Base-by-base conservation (phyloP, 768 basidiomycete genomes). In the Russula dissimulans region DNA sequence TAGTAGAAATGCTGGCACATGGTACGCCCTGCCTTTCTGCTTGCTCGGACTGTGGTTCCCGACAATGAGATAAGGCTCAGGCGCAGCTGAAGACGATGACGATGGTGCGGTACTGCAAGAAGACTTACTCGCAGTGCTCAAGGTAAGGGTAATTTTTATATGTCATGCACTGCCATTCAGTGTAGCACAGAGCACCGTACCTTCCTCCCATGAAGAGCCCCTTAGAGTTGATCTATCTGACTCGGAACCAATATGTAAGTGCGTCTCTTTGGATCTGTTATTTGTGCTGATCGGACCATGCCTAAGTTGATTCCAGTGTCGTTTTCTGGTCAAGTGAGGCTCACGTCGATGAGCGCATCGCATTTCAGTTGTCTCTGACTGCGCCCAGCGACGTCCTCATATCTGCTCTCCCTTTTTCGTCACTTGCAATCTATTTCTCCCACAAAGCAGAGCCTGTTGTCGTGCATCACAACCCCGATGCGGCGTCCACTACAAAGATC, bases 1-100 rank as follows among this genome's bases (percentile, higher is more conserved):
- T 94, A 57, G 69, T 95, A 11, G 91, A 95, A 71, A 86, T 95
- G 82, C 74, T 95, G 57, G 83, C 83, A 10, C 82, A 88, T 66
- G 87, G 92, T 89, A 78, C 69, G 52, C 53, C 39, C 50, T 31
- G 7, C 18, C n/a, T 45, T 1, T 43, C 8, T n/a, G 22, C 41
- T 17, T 26, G 32, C 29, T 15, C 43, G 12, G 14, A 38, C 36
- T 46, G 39, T 18, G 12, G n/a, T 59, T 42, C 15, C 52, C 15
- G 26, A 49, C 29, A 22, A 45, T 50, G 22, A 32, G 17, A 14
- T 11, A 12, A 32, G 43, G 59, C 38, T 7, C 50, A 79, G 77
- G 74, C 64, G 57, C 67, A 52, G 70, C 67, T 11, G 73, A 60
- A 4, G 65, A 79, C 31, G 63, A 71, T 2, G 82, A 83, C 15